Conservation (phyloP, 2,329 filamentous ascomycete species). For the Leptoxyphium fumago region DNA sequence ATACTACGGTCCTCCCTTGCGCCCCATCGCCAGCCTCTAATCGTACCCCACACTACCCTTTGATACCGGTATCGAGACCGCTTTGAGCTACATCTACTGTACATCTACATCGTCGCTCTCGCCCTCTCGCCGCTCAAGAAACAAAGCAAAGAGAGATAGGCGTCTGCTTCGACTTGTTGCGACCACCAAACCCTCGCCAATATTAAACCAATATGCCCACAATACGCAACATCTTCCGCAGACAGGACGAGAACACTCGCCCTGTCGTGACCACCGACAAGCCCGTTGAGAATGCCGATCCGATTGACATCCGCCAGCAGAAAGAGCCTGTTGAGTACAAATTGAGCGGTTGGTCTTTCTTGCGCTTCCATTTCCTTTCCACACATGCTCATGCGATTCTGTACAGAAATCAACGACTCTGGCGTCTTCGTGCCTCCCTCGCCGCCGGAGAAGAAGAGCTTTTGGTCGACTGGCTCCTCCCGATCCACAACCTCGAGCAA, state of each 20-base stretch:
- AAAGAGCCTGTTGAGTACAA: slow-evolving; percentile 36
- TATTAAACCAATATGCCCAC: slow-evolving; percentile 17
- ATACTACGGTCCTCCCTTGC: too few species aligned
- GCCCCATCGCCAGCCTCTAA: too few species aligned
- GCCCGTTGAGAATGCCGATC: slow-evolving; percentile 22
- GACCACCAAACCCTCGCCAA: too few species aligned
- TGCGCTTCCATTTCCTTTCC: slow-evolving; percentile 15
- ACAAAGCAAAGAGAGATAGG: too few species aligned
- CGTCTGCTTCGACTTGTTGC: too few species aligned
- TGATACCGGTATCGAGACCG: too few species aligned
- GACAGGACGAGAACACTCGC: slow-evolving; percentile 22
- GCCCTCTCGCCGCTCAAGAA: too few species aligned
- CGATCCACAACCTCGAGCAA: slow-evolving; percentile 40
- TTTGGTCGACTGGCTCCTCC: slow-evolving; percentile 48
- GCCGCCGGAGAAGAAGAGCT: slow-evolving; percentile 66
- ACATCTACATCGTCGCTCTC: too few species aligned
- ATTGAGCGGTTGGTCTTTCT: slow-evolving; percentile 31
- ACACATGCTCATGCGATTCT: background rate
- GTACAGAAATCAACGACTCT: slow-evolving; percentile 80
- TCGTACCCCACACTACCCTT: too few species aligned
- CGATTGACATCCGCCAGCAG: slow-evolving; percentile 24
- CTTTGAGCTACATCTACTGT: too few species aligned
- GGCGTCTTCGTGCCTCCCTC: slow-evolving; percentile 95
- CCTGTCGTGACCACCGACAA: slow-evolving; percentile 7
- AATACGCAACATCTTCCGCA: slow-evolving; percentile 25